Evolutionary conservation across 164 flowering plant genomes (phyloP).

Genomic region (Vitis vinifera): DNA sequence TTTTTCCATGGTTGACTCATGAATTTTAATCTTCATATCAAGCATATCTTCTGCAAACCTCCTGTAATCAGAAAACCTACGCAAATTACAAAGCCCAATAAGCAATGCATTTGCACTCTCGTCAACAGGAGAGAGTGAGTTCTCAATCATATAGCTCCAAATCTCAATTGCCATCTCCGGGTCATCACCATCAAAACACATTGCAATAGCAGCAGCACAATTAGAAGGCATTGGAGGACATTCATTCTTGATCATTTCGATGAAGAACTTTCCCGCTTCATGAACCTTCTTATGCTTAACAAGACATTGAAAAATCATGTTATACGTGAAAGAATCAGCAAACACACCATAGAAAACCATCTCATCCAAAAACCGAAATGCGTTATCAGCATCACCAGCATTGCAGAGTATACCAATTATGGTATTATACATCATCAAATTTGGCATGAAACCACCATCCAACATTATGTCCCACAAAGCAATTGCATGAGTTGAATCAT

Average conservation of each 20-base stretch:
- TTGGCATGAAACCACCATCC: slow-evolving; percentile 58
- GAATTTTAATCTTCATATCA: slow-evolving; percentile 43
- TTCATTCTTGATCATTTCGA: slow-evolving; percentile 77
- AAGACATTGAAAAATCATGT: slow-evolving; percentile 67
- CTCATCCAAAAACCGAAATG: slow-evolving; percentile 54
- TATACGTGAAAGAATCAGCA: slow-evolving; percentile 67
- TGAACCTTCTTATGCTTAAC: slow-evolving; percentile 59
- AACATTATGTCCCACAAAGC: slow-evolving; percentile 68
- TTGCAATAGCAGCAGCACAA: slow-evolving; percentile 53
- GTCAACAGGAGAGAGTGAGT: slow-evolving; percentile 44
- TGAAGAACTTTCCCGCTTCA: slow-evolving; percentile 49
- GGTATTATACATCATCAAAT: slow-evolving; percentile 62
- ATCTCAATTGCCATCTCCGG: slow-evolving; percentile 66
- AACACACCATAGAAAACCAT: slow-evolving; percentile 75
- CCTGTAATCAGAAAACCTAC: slow-evolving; percentile 51
- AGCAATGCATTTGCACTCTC: slow-evolving; percentile 64
- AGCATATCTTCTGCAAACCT: slow-evolving; percentile 56
- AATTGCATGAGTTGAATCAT: slow-evolving; percentile 44
- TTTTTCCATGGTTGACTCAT: slow-evolving; percentile 64
- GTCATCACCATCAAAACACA: slow-evolving; percentile 64
- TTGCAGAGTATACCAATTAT: slow-evolving; percentile 62
- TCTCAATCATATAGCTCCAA: slow-evolving; percentile 62
- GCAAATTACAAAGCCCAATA: slow-evolving; percentile 48
- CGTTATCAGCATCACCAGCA: slow-evolving; percentile 42
- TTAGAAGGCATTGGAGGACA: slow-evolving; percentile 52